Conservation (phyloP, 192 early-diverging fungal species). For the Coemansia reversa region DNA sequence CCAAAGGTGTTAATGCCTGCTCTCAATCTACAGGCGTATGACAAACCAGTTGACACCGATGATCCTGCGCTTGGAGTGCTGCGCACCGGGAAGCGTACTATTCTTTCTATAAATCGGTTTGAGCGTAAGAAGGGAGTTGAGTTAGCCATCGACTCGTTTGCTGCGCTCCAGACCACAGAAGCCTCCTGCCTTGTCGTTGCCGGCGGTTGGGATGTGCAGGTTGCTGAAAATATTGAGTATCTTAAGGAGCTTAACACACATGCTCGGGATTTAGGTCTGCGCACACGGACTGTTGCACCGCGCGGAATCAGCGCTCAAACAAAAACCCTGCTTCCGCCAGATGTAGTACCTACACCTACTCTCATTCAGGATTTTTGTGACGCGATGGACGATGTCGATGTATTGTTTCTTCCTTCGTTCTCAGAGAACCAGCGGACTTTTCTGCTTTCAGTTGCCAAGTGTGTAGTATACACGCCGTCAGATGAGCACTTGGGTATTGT, state of each 20-base stretch:
- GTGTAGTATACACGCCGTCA: conserved; percentile 85
- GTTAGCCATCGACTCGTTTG: conserved; percentile 77
- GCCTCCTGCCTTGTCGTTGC: conserved; percentile 70
- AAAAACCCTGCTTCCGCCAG: conserved; percentile 19
- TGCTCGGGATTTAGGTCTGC: conserved; percentile 48
- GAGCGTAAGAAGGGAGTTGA: conserved; percentile 90
- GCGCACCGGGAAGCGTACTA: conserved; percentile 23
- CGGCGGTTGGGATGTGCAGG: conserved; percentile 84
- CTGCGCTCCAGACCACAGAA: conserved; percentile 7
- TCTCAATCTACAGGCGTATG: conserved; percentile 74
- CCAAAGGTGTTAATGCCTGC: conserved; percentile 84
- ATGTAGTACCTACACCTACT: conserved; percentile 11
- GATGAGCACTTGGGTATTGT: conserved; percentile 97
- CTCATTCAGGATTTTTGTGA: conserved; percentile 5
- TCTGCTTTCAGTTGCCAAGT: conserved; percentile 61
- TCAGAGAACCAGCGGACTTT: conserved; percentile 74
- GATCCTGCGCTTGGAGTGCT: conserved; percentile 55
- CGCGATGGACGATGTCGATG: conserved; percentile 54
- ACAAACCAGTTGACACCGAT: conserved; percentile 55
- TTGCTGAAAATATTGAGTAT: conserved; percentile 86
- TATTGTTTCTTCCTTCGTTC: conserved; percentile 89
- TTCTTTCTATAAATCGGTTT: conserved; percentile 93
- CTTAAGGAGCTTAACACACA: conserved; percentile 67
- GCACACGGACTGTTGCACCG: conserved; percentile 37
- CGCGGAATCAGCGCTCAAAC: conserved; percentile 4